Conservation (phyloP, 1,284 basidiomycete genomes). For the Cutaneotrichosporon sp. region DNA sequence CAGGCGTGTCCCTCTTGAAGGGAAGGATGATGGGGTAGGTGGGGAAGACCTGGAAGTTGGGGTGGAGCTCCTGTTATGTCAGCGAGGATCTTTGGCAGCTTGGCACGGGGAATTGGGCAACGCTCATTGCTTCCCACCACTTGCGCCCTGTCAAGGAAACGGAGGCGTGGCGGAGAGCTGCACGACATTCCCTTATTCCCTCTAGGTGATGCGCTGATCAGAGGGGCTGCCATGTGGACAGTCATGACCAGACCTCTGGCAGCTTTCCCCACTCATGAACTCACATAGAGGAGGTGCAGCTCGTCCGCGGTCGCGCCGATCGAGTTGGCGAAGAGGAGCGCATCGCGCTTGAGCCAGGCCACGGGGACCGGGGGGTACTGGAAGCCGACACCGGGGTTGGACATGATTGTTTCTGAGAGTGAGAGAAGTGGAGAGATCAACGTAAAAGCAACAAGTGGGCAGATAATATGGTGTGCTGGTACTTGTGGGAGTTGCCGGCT, state of each 20-base stretch:
- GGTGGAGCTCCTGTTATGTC: conserved; percentile 22
- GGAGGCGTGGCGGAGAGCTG: too few species aligned
- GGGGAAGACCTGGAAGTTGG: conserved; percentile 25
- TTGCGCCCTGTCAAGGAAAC: too few species aligned
- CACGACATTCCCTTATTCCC: too few species aligned
- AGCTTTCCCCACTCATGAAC: background rate
- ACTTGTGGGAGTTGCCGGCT: background rate
- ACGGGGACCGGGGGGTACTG: conserved; percentile 21
- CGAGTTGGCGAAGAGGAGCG: conserved; percentile 26
- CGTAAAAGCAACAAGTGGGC: background rate
- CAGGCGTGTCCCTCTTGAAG: conserved; percentile 23
- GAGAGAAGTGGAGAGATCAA: background rate
- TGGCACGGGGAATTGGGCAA: background rate
- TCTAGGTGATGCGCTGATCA: too few species aligned
- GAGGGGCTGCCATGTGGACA: too few species aligned
- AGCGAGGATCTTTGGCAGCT: background rate
- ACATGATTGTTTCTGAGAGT: conserved; percentile 7
- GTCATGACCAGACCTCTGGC: too few species aligned
- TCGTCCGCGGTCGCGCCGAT: conserved; percentile 26
- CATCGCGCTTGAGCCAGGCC: conserved; percentile 25
- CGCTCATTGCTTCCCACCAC: too few species aligned
- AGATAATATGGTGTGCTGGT: conserved; percentile 3
- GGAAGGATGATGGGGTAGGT: conserved; percentile 27
- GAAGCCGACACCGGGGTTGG: conserved; percentile 23
- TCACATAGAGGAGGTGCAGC: conserved; percentile 26